A percentile compares a stretch with the other conserved stretches of the same genome.
Conservation (phyloP, 2,329 filamentous ascomycete genomes). For the Cephalotrichum gorgonifer region DNA sequence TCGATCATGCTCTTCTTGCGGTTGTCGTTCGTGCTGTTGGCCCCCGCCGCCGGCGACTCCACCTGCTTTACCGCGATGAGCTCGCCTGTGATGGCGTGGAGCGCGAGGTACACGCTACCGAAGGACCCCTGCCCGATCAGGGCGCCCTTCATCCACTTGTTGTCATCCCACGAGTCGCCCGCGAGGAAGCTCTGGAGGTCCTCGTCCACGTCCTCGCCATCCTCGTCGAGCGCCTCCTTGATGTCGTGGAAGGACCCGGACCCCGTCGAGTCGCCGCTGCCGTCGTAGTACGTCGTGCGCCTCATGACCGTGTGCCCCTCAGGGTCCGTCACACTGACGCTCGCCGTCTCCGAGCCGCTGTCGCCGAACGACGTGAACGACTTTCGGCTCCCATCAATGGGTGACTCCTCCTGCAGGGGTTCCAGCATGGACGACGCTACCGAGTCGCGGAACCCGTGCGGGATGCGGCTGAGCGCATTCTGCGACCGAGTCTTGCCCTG, state of each 20-base stretch:
- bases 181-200: constrained; percentile 84
- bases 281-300: constrained; percentile 72
- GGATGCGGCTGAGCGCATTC: constrained; percentile 27
- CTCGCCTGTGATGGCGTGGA: constrained; percentile 93
- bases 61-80: constrained; percentile 98
- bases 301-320: constrained; percentile 55
- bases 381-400: constrained; percentile 78
- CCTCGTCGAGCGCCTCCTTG: constrained; percentile 74
- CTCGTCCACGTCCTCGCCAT: constrained; percentile 85
- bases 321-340: constrained; percentile 63
- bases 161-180: constrained; percentile 88
- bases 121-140: constrained; percentile 96
- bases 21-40: constrained; percentile 71
- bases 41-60: constrained; percentile 70
- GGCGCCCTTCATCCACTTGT: constrained; percentile 99
- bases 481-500: constrained; percentile 28
- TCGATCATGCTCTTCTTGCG: constrained; percentile 98
- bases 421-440: constrained; percentile 82
- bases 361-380: constrained; percentile 88
- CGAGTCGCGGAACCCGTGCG: constrained; percentile 63
- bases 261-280: constrained; percentile 55
- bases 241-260: constrained; percentile 73
- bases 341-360: constrained; percentile 58
- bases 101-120: constrained; percentile 85
- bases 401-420: constrained; percentile 82